Evolutionary conservation across 768 basidiomycete species (phyloP), one percentile per base, ranked within the genome.

Genomic region (Leccinum fibrillosum): DNA sequence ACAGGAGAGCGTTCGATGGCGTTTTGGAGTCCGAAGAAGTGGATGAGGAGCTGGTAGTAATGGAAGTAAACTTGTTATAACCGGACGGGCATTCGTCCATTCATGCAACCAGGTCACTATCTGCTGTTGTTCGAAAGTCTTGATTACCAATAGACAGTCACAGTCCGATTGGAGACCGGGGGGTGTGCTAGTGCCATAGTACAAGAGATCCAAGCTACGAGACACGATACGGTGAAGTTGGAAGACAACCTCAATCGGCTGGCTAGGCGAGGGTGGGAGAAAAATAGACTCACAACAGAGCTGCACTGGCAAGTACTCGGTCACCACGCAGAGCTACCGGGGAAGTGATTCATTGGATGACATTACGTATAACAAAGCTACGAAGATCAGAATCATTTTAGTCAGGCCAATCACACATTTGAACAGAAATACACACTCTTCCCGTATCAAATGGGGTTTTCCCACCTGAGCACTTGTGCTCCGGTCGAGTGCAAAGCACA

Each of bases 391-490:
- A 57, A 34, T 4, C 49, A 26, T 8, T 23, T 54, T 3, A 0
- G n/a, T 51, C 32, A 57, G 25, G 23, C 34, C 15, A 34, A 19
- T 25, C 26, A 35, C 49, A 49, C 10, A 13, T 28, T 19, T 49
- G 15, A 44, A 51, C 8, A 51, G 4, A 51, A 19, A 37, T 26
- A 80, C 92, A 64, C 69, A 94, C 92, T 99, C 96, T 74, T 98
- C 96, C 69, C 89, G 86, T 63, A 98, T 88, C 2, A 88, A 86
- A 68, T 91, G 86, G 4, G 96, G 96, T 75, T 97, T 98, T 45
- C 96, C 95, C 93, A 98, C 93, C 74, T 96, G 94, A 1, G 95
- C 91, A 64, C 93, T 92, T 58, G 89, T 82, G 65, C 94, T 96
- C 60, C 93, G 81, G 70, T 98, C 95, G 34, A 97, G 79, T 56